Evolutionary conservation across 1,284 basidiomycete species (phyloP).

Genomic region (Cutaneotrichosporon cyanovorans): DNA sequence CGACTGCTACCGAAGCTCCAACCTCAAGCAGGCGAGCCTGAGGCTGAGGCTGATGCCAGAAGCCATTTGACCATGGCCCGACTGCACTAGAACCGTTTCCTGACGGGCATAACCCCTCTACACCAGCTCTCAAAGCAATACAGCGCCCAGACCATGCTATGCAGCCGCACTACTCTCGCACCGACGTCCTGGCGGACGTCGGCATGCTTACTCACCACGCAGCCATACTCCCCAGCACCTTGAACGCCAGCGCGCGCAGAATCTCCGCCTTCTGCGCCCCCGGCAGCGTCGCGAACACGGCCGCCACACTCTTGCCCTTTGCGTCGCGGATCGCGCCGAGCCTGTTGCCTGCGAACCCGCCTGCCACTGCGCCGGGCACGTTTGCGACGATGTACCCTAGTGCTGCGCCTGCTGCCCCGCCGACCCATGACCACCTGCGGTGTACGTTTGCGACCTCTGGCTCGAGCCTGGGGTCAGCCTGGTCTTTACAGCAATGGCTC

Average conservation of each 20-base stretch:
- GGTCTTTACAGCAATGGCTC: neutral
- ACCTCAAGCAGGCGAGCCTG: no score
- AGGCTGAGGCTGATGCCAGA: no score
- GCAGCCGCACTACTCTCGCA: no score
- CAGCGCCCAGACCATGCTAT: no score
- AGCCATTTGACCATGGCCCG: no score
- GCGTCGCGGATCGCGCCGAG: slow-evolving; percentile 83
- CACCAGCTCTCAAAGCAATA: no score
- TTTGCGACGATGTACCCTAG: slow-evolving; percentile 84
- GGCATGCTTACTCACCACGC: neutral
- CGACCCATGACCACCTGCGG: slow-evolving; percentile 49
- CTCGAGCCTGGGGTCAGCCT: slow-evolving; percentile 32
- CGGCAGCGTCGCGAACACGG: slow-evolving; percentile 77
- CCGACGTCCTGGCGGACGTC: neutral
- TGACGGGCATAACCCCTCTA: no score
- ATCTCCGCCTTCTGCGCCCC: slow-evolving; percentile 84
- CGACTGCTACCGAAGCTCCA: no score
- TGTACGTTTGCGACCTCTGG: slow-evolving; percentile 44
- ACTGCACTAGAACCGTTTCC: no score
- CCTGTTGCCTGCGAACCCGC: slow-evolving; percentile 71
- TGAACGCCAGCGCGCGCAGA: slow-evolving; percentile 74
- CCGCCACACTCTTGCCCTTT: slow-evolving; percentile 82
- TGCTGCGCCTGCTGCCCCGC: slow-evolving; percentile 56
- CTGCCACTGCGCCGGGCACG: slow-evolving; percentile 59
- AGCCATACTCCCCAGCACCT: slow-evolving; percentile 62